Percentiles rank a stretch among this genome's conserved stretches.
phyloP scores from a whole-genome alignment of 257 asterid genomes.

The Vinca minor region DNA sequence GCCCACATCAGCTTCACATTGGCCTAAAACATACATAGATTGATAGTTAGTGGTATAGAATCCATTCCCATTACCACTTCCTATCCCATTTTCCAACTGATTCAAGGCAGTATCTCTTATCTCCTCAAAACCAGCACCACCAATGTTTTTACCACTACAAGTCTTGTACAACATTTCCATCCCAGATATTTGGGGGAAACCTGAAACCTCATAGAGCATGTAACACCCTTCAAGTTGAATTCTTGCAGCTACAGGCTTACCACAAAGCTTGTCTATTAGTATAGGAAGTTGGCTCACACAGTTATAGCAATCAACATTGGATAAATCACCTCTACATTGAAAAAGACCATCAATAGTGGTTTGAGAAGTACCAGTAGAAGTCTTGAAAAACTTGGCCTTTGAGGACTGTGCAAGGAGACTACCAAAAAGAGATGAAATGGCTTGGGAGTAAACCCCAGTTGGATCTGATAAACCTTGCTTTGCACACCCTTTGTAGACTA shows the following conservation, averaged over 20 bases:
- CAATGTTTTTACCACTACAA: conserved; percentile 62
- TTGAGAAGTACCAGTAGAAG: conserved; percentile 61
- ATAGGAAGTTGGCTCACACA: conserved; percentile 78
- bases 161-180: conserved; percentile 83
- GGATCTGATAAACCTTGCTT: conserved; percentile 82
- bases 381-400: conserved; percentile 62
- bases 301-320: conserved; percentile 76
- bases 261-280: conserved; percentile 84
- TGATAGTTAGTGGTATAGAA: conserved; percentile 57
- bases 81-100: conserved; percentile 57
- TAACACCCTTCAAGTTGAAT: conserved; percentile 84
- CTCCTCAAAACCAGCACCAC: conserved; percentile 86
- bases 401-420: conserved; percentile 82
- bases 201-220: conserved; percentile 79
- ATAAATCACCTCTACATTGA: conserved; percentile 83
- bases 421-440: conserved; percentile 75
- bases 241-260: conserved; percentile 75
- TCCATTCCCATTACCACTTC: conserved; percentile 44
- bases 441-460: conserved; percentile 78
- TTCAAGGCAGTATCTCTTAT: conserved; percentile 69
- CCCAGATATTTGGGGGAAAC: conserved; percentile 81
- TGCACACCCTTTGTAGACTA: conserved; percentile 93
- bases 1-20: conserved; percentile 92
- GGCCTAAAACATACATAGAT: conserved; percentile 72
- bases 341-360: conserved; percentile 67